Percentiles rank a stretch among this genome's conserved stretches.
Evolutionary conservation across 2,329 filamentous ascomycete species (phyloP).

Genomic region (Hortaea sp.): DNA sequence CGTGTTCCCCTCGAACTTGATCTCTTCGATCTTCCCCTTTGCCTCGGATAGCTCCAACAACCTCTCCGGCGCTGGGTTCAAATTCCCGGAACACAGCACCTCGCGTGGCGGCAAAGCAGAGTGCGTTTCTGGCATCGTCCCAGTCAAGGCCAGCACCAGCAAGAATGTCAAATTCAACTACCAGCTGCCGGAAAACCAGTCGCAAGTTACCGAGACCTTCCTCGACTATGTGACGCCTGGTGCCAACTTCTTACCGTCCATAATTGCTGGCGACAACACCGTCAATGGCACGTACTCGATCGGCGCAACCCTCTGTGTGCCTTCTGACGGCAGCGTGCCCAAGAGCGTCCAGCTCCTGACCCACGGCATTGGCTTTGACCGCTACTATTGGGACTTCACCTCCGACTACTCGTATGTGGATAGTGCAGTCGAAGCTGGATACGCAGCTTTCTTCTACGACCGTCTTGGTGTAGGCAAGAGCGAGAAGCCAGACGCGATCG

Average conservation of each 20-base stretch:
- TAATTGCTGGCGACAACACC: background rate
- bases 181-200: conserved; percentile 18
- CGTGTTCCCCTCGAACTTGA: background rate
- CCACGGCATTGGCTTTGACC: conserved; percentile 32
- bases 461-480: conserved; percentile 31
- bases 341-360: conserved; percentile 30
- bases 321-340: background rate
- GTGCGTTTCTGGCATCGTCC: conserved; percentile 19
- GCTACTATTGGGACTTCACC: conserved; percentile 22
- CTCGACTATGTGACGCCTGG: conserved; percentile 9
- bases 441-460: conserved; percentile 34
- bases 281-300: background rate
- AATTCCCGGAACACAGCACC: conserved; percentile 8
- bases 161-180: conserved; percentile 21
- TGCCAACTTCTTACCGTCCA: conserved; percentile 8
- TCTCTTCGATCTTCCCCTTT: background rate
- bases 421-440: conserved; percentile 28
- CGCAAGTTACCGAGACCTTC: conserved; percentile 20
- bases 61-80: conserved; percentile 3
- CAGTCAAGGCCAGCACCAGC: conserved; percentile 14
- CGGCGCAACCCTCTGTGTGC: conserved; percentile 2
- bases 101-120: conserved; percentile 19
- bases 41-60: background rate
- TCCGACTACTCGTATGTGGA: conserved; percentile 30
- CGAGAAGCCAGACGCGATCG: conserved; percentile 29